Evolutionary conservation across 2,329 filamentous ascomycete genomes (phyloP).

Genomic region (Claviceps maximensis): DNA sequence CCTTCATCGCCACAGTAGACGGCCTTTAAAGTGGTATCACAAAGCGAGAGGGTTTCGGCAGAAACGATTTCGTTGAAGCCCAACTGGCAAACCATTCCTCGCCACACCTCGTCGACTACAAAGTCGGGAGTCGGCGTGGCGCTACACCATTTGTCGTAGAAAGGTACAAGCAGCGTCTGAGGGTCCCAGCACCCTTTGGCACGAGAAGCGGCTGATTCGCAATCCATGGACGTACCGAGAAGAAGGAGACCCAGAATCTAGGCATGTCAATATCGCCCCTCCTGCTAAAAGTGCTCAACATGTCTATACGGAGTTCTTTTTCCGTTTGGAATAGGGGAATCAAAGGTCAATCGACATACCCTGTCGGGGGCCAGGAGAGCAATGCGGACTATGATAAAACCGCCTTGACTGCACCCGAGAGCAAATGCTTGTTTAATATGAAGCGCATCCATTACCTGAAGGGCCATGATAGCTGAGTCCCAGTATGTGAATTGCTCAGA

Average conservation of each 20-base stretch:
- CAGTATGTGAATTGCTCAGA: conserved; percentile 40
- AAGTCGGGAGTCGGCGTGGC: conserved; percentile 30
- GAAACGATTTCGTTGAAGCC: conserved; percentile 31
- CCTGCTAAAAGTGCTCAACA: not conserved
- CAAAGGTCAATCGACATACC: conserved; percentile 17
- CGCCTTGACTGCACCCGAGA: conserved; percentile 38
- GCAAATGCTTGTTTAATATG: conserved; percentile 34
- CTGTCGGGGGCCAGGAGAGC: conserved; percentile 35
- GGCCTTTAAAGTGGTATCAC: conserved; percentile 30
- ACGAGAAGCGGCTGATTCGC: conserved; percentile 32
- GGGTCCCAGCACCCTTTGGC: conserved; percentile 37
- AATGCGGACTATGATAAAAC: conserved; percentile 37
- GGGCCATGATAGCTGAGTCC: conserved; percentile 39
- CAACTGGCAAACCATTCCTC: conserved; percentile 29
- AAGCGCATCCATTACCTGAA: conserved; percentile 41
- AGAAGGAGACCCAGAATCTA: conserved; percentile 34
- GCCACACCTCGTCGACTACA: conserved; percentile 31
- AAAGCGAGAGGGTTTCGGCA: conserved; percentile 27
- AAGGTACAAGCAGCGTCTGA: conserved; percentile 25
- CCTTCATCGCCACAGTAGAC: conserved; percentile 38
- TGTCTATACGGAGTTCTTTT: not conserved
- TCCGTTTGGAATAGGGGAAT: not conserved
- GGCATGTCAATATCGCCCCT: conserved; percentile 1
- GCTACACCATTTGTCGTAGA: conserved; percentile 29
- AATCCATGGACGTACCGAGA: conserved; percentile 40